Conservation (phyloP, 208 protist species). For the Trypanosoma cruzi region DNA sequence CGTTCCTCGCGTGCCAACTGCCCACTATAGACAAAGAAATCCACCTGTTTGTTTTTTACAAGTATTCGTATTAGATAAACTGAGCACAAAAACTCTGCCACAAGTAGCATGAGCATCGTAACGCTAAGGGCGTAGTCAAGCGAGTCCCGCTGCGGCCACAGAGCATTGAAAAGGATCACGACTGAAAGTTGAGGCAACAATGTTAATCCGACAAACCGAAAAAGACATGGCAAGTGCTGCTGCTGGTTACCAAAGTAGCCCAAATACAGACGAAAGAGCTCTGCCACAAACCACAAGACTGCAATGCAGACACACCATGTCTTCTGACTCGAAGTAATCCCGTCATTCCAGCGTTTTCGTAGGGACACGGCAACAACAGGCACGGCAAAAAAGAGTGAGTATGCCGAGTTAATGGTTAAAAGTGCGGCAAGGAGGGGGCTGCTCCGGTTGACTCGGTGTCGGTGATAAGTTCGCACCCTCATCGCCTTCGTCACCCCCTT, state of each 20-base stretch:
- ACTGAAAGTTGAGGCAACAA: conserved; percentile 62
- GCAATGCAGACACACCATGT: conserved; percentile 52
- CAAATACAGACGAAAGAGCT: conserved; percentile 53
- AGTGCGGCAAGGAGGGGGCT: conserved; percentile 55
- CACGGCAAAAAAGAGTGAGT: conserved; percentile 54
- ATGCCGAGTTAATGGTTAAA: conserved; percentile 42
- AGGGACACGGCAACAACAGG: conserved; percentile 57
- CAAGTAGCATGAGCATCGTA: conserved; percentile 58
- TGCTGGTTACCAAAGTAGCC: conserved; percentile 47
- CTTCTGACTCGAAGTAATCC: conserved; percentile 23
- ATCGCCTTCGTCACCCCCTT: conserved; percentile 25
- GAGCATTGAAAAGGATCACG: conserved; percentile 35
- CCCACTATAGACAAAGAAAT: conserved; percentile 61
- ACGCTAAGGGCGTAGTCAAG: conserved; percentile 67
- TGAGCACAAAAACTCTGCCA: conserved; percentile 40
- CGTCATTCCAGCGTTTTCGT: conserved; percentile 33
- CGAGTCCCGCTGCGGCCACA: conserved; percentile 48
- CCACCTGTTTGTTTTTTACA: conserved; percentile 61
- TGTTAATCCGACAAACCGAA: conserved; percentile 53
- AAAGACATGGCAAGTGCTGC: conserved; percentile 43
- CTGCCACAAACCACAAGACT: conserved; percentile 48
- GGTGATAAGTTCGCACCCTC: conserved; percentile 76
- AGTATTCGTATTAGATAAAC: conserved; percentile 38
- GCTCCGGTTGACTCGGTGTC: conserved; percentile 49
- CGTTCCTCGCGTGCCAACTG: conserved; percentile 11